Evolutionary conservation across 163 green algal species (phyloP).

Genomic region (Scenedesmus sp.): DNA sequence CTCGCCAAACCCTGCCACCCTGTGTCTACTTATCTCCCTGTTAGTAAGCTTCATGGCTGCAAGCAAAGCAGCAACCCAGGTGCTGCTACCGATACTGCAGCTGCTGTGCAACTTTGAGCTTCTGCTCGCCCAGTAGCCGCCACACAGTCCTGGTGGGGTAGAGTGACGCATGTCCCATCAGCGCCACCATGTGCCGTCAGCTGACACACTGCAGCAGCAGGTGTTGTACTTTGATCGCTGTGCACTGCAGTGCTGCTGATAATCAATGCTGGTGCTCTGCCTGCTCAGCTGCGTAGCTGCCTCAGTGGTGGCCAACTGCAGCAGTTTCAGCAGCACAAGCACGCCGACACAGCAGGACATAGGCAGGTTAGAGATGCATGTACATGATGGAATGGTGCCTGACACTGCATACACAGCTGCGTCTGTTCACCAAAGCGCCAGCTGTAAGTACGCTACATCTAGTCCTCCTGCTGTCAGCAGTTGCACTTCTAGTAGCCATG

Average conservation of each 20-base stretch:
- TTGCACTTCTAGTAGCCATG: not conserved
- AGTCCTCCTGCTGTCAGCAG: not conserved
- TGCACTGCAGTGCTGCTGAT: not conserved
- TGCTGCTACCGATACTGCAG: not conserved
- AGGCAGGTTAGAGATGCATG: not conserved
- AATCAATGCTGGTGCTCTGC: not conserved
- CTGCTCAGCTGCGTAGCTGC: not conserved
- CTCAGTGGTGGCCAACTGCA: conserved; percentile 54
- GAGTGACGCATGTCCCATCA: not conserved
- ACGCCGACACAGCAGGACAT: not conserved
- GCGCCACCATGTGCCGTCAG: not conserved
- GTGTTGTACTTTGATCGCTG: not conserved
- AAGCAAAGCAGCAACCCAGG: not conserved
- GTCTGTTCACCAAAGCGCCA: too few species aligned
- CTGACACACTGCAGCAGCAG: not conserved
- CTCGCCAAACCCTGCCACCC: not conserved
- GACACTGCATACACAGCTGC: not conserved
- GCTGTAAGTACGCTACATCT: not conserved
- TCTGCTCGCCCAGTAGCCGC: not conserved
- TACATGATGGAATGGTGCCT: not conserved
- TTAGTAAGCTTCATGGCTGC: not conserved
- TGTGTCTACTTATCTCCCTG: not conserved
- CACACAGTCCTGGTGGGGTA: not conserved
- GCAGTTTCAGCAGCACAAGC: not conserved
- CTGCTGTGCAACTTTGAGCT: not conserved